phyloP scores from a whole-genome alignment of 768 basidiomycete genomes.

The Porpolomopsis calyptriformis region DNA sequence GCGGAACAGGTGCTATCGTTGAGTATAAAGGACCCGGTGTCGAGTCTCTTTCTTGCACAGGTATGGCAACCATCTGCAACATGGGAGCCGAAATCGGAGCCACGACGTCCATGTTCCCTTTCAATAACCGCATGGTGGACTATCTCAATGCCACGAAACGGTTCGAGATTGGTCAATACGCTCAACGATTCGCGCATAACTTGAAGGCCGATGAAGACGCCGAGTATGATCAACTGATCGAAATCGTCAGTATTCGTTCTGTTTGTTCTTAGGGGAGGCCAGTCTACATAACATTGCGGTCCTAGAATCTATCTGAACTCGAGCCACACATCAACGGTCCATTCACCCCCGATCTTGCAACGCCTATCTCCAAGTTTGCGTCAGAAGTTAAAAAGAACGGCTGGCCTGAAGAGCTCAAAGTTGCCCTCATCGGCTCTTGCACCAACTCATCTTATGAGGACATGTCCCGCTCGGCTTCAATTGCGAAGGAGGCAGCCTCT shows the following conservation, averaged over 20 bases:
- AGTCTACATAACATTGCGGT: too few relatives aligned
- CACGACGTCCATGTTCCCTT: slow-evolving; percentile 98
- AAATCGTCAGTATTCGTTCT: slow-evolving; percentile 59
- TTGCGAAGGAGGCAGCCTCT: slow-evolving; percentile 76
- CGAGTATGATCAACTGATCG: slow-evolving; percentile 90
- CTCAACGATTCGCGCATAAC: slow-evolving; percentile 83
- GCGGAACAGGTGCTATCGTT: slow-evolving; percentile 97
- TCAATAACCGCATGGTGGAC: slow-evolving; percentile 87
- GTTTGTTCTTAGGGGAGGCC: too few relatives aligned
- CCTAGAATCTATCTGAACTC: slow-evolving; percentile 85
- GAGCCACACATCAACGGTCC: slow-evolving; percentile 99
- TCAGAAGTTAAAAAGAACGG: slow-evolving; percentile 84
- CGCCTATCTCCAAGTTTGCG: slow-evolving; percentile 94
- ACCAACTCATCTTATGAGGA: slow-evolving; percentile 99
- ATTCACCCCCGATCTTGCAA: slow-evolving; percentile 99
- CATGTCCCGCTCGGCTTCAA: slow-evolving; percentile 95
- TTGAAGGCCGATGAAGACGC: slow-evolving; percentile 76
- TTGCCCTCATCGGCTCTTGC: slow-evolving; percentile 97
- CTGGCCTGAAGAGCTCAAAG: slow-evolving; percentile 96
- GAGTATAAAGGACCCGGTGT: slow-evolving; percentile 95
- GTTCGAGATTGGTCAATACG: slow-evolving; percentile 76
- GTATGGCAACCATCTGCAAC: slow-evolving; percentile 99
- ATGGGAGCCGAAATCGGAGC: slow-evolving; percentile 99
- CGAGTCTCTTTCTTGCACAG: slow-evolving; percentile 92
- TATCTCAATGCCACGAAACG: slow-evolving; percentile 97